Conservation (phyloP, 2,329 filamentous ascomycete genomes). For the Xylaria sp. region DNA sequence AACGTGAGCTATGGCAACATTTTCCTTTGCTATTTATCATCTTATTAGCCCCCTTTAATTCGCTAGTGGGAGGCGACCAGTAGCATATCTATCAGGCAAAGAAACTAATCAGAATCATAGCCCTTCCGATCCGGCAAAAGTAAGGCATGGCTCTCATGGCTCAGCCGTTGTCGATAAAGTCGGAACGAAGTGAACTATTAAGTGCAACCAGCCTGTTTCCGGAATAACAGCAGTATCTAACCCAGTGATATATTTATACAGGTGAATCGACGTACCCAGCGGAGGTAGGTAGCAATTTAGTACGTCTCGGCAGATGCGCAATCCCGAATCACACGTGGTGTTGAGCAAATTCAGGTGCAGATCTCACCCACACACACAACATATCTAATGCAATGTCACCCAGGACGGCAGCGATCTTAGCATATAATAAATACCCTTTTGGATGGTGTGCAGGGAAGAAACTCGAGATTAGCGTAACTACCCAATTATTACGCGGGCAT, state of each 20-base stretch:
- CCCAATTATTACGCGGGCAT: background rate
- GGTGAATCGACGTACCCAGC: background rate
- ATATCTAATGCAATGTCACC: conserved; percentile 30
- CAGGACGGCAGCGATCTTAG: conserved; percentile 12
- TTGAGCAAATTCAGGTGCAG: conserved; percentile 8
- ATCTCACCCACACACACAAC: conserved; percentile 18
- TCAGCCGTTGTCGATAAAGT: background rate
- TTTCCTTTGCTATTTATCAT: background rate
- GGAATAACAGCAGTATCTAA: background rate
- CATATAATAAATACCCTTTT: background rate
- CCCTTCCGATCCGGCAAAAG: background rate
- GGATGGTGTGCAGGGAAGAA: background rate
- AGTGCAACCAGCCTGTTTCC: background rate
- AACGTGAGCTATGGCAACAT: background rate
- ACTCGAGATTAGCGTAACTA: background rate
- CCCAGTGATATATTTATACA: background rate
- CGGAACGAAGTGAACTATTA: background rate
- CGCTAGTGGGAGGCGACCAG: background rate
- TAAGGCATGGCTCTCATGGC: background rate
- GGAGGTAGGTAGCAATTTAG: background rate
- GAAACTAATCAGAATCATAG: background rate
- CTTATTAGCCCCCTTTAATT: background rate
- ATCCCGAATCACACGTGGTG: conserved; percentile 22
- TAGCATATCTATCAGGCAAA: background rate
- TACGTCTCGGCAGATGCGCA: conserved; percentile 6